phyloP scores from a whole-genome alignment of 2,329 filamentous ascomycete species.

The Cladorrhinum sp. region DNA sequence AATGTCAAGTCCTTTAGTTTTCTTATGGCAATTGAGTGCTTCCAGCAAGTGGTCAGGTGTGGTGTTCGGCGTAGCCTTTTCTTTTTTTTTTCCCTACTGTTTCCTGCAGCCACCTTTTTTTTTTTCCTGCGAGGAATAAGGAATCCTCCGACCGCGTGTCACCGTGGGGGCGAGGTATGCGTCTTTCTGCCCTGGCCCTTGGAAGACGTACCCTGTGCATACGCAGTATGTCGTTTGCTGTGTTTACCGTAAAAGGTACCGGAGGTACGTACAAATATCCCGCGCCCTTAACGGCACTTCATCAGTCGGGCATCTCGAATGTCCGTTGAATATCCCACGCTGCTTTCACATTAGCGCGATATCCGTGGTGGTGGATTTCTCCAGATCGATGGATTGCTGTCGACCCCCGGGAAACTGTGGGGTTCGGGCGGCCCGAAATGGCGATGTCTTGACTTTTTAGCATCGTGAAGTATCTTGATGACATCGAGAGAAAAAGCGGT shows the following conservation, averaged over 20 bases:
- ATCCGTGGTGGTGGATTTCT: constrained; percentile 3
- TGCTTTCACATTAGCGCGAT: constrained; percentile 2
- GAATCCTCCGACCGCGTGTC: not conserved
- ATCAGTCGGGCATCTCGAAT: not conserved
- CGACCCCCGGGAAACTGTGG: not conserved
- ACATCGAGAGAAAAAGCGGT: not conserved
- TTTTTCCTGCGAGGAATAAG: not conserved
- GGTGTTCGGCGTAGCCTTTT: not conserved
- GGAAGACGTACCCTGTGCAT: not conserved
- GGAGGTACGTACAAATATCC: not conserved
- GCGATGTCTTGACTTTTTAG: not conserved
- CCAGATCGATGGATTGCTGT: constrained; percentile 4
- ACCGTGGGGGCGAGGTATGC: not conserved
- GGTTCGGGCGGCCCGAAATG: not conserved
- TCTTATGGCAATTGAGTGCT: constrained; percentile 11
- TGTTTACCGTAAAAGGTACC: not conserved
- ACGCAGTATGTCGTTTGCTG: not conserved
- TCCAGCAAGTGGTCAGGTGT: constrained; percentile 20
- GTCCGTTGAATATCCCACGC: not conserved
- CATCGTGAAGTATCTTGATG: not conserved
- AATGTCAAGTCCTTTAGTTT: constrained; percentile 5
- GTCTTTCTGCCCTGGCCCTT: not conserved
- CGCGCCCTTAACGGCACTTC: constrained; percentile 2
- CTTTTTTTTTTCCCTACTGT: no score
- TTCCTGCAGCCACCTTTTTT: not conserved